Base-by-base conservation (phyloP, 2,329 filamentous ascomycete genomes). In the Aurifilum marmelostoma region DNA sequence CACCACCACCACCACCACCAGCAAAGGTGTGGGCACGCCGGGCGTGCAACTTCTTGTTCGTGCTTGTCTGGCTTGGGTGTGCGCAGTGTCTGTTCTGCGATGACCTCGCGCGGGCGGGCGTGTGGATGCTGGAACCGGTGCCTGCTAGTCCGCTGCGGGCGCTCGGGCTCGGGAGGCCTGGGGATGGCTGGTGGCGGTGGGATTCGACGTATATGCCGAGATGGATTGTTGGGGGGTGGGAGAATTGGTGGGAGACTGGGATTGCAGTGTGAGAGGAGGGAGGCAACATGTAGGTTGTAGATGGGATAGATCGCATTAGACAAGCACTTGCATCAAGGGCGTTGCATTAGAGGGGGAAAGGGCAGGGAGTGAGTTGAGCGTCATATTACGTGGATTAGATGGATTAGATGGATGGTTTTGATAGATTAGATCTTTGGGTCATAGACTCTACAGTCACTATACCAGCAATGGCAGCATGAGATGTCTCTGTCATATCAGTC, bases 51-150 rank as follows among this genome's bases (percentile, higher is more conserved):
- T 77, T 92, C 0, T 29, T 83, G 0, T 91, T 90, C 72, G 85
- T 89, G 0, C 72, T 89, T 6, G 73, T 77, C 0, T 97, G 93
- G 92, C 80, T 97, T 70, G 87, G 89, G 67, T 77, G 82, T 21
- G 95, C 92, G 0, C 86, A 86, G 0, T 83, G 83, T 54, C 77
- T 89, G 47, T 83, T 97, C n/a, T 82, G 89, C 14, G 88, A 97
- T 75, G 94, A 97, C 75, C 89, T 97, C 76, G 86, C 90, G 0
- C 83, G 85, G 14, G 86, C 88, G 0, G 93, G 92, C 0, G 75
- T 97, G 0, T 97, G 92, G 92, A 79, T 97, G 18, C 88, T 89
- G 71, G 93, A 97, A 78, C 93, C 93, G 0, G 80, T 97, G n/a
- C 93, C 94, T 0, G 72, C 95, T 11, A 97, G 92, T 66, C 76